Percentiles rank a stretch among this genome's conserved stretches.
Conservation (phyloP, 345 rosid species). For the Camelina neglecta region DNA sequence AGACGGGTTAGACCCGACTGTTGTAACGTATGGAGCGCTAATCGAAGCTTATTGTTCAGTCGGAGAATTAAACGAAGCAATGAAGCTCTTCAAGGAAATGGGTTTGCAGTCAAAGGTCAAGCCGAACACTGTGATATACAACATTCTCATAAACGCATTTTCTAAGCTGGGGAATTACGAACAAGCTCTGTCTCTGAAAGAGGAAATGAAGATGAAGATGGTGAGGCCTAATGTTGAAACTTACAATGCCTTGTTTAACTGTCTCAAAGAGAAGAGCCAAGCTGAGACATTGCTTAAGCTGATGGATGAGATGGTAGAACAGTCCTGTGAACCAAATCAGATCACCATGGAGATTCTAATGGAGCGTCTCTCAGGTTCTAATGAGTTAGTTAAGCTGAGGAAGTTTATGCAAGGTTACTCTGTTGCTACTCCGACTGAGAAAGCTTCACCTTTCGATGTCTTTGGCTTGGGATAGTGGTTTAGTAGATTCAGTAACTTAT, state of each 20-base stretch:
- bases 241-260: slow-evolving; percentile 71
- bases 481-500: slow-evolving; percentile 1
- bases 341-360: slow-evolving; percentile 71
- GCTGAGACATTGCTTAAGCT: slow-evolving; percentile 54
- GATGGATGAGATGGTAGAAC: slow-evolving; percentile 71
- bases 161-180: slow-evolving; percentile 56
- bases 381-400: slow-evolving; percentile 58
- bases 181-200: slow-evolving; percentile 58
- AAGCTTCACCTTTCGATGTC: slow-evolving; percentile 26
- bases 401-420: slow-evolving; percentile 54
- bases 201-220: slow-evolving; percentile 62
- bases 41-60: slow-evolving; percentile 65
- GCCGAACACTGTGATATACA: slow-evolving; percentile 73
- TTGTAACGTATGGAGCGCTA: slow-evolving; percentile 63
- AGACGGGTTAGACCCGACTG: slow-evolving; percentile 60
- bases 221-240: slow-evolving; percentile 70
- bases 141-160: slow-evolving; percentile 63
- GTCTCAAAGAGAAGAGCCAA: slow-evolving; percentile 57
- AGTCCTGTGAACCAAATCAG: slow-evolving; percentile 72
- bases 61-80: slow-evolving; percentile 61
- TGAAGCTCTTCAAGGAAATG: slow-evolving; percentile 65
- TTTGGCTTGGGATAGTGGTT: slow-evolving; percentile 15
- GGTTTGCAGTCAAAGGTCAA: slow-evolving; percentile 49
- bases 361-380: slow-evolving; percentile 68
- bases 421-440: slow-evolving; percentile 44